Percentiles rank a stretch among this genome's conserved stretches.
phyloP scores from a whole-genome alignment of 345 rosid species.

The Murraya paniculata region DNA sequence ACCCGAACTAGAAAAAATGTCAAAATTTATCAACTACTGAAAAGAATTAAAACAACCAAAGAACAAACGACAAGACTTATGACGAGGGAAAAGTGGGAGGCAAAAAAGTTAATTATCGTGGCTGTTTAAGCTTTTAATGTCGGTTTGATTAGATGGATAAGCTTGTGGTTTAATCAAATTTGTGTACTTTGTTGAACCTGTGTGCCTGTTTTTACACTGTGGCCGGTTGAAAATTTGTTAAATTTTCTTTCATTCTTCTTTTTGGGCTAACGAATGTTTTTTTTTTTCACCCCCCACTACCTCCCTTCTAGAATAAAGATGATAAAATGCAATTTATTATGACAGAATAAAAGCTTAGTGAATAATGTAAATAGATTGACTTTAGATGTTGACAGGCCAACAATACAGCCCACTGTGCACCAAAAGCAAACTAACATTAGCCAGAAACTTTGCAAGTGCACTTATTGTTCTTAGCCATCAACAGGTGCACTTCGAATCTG shows the following conservation, averaged over 20 bases:
- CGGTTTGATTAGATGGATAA: conserved; percentile 22
- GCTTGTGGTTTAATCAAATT: not conserved
- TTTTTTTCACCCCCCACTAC: not conserved
- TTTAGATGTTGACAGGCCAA: conserved; percentile 20
- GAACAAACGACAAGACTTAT: not conserved
- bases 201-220: not conserved
- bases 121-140: conserved; percentile 20
- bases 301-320: not conserved
- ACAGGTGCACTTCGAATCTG: not conserved
- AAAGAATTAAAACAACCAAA: too few relatives aligned
- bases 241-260: not conserved
- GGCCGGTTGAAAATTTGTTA: conserved; percentile 1
- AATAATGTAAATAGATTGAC: conserved; percentile 15
- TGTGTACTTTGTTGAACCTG: not conserved
- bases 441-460: not conserved
- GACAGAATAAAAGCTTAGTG: not conserved
- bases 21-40: not conserved
- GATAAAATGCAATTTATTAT: not conserved
- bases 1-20: not conserved
- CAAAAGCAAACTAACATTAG: not conserved
- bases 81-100: not conserved
- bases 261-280: not conserved
- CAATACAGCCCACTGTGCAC: not conserved
- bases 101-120: conserved; percentile 5
- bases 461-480: not conserved